Conservation (phyloP, 331 rosid species). For the Malus hybrid region DNA sequence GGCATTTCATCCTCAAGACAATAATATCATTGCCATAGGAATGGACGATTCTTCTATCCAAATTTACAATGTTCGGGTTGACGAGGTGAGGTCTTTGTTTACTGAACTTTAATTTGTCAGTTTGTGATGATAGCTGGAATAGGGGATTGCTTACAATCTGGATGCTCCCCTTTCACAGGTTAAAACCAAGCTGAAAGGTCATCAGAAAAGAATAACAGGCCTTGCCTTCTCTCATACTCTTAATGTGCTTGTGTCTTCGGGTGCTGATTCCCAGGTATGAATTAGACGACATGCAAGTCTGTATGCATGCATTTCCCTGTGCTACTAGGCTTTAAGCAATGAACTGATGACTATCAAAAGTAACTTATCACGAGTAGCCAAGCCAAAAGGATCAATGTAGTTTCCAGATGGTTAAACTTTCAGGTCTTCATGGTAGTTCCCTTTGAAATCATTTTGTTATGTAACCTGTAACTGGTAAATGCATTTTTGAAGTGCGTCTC, state of each 20-base stretch:
- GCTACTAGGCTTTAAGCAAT: conserved; percentile 3
- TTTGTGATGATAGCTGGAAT: background rate
- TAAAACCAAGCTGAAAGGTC: conserved; percentile 91
- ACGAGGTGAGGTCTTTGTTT: conserved; percentile 82
- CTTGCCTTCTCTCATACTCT: conserved; percentile 83
- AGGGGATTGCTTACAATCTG: conserved; percentile 2
- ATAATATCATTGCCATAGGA: conserved; percentile 96
- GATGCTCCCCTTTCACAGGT: conserved; percentile 43
- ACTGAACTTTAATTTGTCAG: conserved; percentile 8
- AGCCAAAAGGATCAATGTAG: background rate
- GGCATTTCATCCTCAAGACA: conserved; percentile 99
- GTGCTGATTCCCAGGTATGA: conserved; percentile 98
- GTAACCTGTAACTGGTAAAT: background rate
- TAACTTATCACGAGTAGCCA: background rate
- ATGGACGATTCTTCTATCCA: conserved; percentile 99
- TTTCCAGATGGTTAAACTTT: background rate
- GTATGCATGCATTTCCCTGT: background rate
- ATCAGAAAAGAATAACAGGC: conserved; percentile 98
- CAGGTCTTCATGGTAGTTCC: background rate
- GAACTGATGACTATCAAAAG: background rate
- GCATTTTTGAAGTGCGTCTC: background rate
- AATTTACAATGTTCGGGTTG: conserved; percentile 92
- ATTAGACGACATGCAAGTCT: background rate
- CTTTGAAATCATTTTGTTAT: background rate
- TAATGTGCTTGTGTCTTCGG: conserved; percentile 96